Evolutionary conservation across 2,329 filamentous ascomycete species (phyloP).

Genomic region (Aplosporella prunicola): DNA sequence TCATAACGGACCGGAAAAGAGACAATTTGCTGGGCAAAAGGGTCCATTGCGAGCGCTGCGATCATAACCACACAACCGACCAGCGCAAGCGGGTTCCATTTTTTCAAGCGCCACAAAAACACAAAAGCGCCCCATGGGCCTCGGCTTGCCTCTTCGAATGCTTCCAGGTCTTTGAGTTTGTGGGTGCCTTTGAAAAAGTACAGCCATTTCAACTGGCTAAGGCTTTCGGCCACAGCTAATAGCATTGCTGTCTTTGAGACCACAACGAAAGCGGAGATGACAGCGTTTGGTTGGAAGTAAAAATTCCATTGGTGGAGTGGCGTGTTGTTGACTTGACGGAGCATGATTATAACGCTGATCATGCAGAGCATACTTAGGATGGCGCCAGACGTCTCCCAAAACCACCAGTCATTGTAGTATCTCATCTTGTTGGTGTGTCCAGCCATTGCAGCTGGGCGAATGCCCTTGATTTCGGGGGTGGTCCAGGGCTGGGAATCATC

Average conservation of each 20-base stretch:
- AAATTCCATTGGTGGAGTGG: slow-evolving; percentile 13
- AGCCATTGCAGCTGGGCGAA: too few species aligned
- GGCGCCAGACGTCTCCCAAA: slow-evolving; percentile 6
- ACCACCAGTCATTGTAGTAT: too few species aligned
- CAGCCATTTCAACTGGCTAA: slow-evolving; percentile 31
- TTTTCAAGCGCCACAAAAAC: too few species aligned
- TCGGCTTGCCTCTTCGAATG: slow-evolving; percentile 22
- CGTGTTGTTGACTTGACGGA: slow-evolving; percentile 9
- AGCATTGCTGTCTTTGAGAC: slow-evolving; percentile 24
- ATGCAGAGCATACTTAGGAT: slow-evolving; percentile 11
- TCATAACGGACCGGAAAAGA: slow-evolving; percentile 12
- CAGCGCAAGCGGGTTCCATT: too few species aligned
- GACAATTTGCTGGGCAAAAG: slow-evolving; percentile 14
- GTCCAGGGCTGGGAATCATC: too few species aligned
- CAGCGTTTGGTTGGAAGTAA: slow-evolving; percentile 19
- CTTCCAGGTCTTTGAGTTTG: slow-evolving; percentile 18
- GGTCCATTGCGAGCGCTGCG: slow-evolving; percentile 10
- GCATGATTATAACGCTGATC: slow-evolving; percentile 9
- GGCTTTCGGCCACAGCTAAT: slow-evolving; percentile 21
- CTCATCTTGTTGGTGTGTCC: too few species aligned
- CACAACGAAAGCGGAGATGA: slow-evolving; percentile 27
- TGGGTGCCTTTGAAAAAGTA: slow-evolving; percentile 15
- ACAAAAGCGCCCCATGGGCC: slow-evolving; percentile 9
- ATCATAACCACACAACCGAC: slow-evolving; percentile 11
- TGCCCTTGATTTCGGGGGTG: too few species aligned